Conservation (phyloP, 805 yeast genomes). For the Candida caryicola region DNA sequence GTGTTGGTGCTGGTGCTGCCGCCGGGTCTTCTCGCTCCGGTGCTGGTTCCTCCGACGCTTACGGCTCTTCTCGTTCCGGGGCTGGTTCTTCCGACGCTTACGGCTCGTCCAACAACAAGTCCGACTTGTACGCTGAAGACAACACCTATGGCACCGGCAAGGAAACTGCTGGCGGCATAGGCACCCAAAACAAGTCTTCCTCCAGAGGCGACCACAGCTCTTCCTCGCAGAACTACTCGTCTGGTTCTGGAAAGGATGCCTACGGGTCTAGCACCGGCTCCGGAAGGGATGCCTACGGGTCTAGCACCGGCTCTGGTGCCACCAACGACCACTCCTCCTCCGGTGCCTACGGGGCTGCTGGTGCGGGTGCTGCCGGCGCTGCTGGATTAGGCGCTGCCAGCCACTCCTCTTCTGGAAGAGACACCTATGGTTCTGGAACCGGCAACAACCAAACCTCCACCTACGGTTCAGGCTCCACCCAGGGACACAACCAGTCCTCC, state of each 20-base stretch:
- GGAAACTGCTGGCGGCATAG: conserved; percentile 1
- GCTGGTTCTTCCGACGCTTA: conserved; percentile 2
- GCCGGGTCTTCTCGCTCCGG: conserved; percentile 9
- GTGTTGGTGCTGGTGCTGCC: conserved; percentile 11
- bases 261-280: conserved; percentile 14
- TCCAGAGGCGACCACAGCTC: not conserved
- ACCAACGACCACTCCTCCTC: too few species aligned
- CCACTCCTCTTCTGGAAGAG: conserved; percentile 11
- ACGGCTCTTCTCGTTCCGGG: conserved; percentile 3
- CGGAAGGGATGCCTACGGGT: conserved; percentile 15
- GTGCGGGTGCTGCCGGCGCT: conserved; percentile 16
- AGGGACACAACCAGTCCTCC: too few species aligned
- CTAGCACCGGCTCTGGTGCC: conserved; percentile 11
- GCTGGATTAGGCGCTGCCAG: conserved; percentile 7
- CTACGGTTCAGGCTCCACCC: too few species aligned
- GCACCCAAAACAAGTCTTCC: not conserved
- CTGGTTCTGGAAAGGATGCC: conserved; percentile 13
- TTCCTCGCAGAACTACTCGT: conserved; percentile 9
- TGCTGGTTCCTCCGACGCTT: conserved; percentile 2
- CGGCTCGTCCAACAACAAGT: not conserved
- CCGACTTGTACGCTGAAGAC: conserved; percentile 1
- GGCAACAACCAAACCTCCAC: too few species aligned
- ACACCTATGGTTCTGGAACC: conserved; percentile 15
- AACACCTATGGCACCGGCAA: conserved; percentile 3
- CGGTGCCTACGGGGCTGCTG: conserved; percentile 14